Conservation (phyloP, 257 asterid species). For the Nicotiana otophora region DNA sequence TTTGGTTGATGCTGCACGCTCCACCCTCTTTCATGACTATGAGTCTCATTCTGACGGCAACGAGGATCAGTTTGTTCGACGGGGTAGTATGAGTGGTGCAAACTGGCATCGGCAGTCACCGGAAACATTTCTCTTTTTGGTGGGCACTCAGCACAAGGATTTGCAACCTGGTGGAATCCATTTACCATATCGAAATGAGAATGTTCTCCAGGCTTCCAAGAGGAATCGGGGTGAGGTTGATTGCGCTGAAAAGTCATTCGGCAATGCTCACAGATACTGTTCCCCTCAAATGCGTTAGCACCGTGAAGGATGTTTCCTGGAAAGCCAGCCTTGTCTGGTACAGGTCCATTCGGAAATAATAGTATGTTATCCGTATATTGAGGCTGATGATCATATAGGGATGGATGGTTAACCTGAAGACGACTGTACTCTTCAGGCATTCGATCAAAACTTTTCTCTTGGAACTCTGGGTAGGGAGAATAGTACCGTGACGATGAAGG, state of each 20-base stretch:
- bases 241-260: constrained; percentile 53
- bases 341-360: constrained; percentile 48
- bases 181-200: constrained; percentile 49
- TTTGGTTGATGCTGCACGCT: constrained; percentile 49
- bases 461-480: constrained; percentile 51
- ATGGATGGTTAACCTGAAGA: constrained; percentile 37
- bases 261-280: constrained; percentile 60
- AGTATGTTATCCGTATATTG: constrained; percentile 53
- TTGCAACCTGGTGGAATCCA: constrained; percentile 57
- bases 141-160: constrained; percentile 64
- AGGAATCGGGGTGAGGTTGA: constrained; percentile 52
- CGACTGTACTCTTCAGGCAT: constrained; percentile 58
- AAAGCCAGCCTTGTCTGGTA: constrained; percentile 55
- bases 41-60: constrained; percentile 39
- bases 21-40: constrained; percentile 69
- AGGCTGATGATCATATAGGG: constrained; percentile 55
- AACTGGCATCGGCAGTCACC: constrained; percentile 47
- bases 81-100: constrained; percentile 50
- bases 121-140: constrained; percentile 59
- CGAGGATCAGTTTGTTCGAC: constrained; percentile 70
- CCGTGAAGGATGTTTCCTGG: constrained; percentile 68
- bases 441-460: constrained; percentile 50
- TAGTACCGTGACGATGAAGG: constrained; percentile 73
- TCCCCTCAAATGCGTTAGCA: constrained; percentile 52
- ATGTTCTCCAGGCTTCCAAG: constrained; percentile 59